Conservation (phyloP, 129 eudicot genomes). For the Tagetes erecta region DNA sequence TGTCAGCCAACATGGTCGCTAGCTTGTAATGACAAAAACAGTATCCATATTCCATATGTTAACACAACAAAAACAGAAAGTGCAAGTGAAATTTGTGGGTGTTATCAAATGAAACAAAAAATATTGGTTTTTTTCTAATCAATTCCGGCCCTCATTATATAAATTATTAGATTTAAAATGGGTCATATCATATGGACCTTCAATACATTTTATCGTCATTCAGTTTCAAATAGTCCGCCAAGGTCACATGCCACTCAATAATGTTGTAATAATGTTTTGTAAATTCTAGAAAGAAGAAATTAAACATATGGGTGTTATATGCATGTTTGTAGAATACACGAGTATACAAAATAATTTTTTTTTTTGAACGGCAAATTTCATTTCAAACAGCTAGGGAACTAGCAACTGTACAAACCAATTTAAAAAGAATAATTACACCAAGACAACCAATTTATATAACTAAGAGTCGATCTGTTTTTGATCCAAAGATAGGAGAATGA, state of each 20-base stretch:
- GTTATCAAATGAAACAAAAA: slow-evolving; percentile 14
- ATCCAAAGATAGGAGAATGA: too few species aligned
- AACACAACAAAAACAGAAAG: not conserved
- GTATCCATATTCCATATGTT: not conserved
- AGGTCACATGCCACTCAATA: slow-evolving; percentile 28
- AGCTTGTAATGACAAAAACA: not conserved
- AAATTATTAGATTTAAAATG: not conserved
- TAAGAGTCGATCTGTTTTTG: too few species aligned
- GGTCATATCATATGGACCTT: slow-evolving; percentile 24
- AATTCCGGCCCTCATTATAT: slow-evolving; percentile 7
- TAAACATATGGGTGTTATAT: not conserved
- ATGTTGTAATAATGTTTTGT: slow-evolving; percentile 7
- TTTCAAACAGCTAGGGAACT: too few species aligned
- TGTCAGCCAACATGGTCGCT: slow-evolving; percentile 34
- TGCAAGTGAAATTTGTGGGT: slow-evolving; percentile 21
- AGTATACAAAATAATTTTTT: not conserved
- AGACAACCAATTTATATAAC: too few species aligned
- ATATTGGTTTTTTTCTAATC: slow-evolving; percentile 8
- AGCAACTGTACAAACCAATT: too few species aligned
- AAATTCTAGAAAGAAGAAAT: not conserved
- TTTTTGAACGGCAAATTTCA: too few species aligned
- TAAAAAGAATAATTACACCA: too few species aligned
- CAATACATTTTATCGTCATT: slow-evolving; percentile 14
- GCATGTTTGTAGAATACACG: not conserved
- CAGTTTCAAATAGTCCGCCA: slow-evolving; percentile 33